Evolutionary conservation across 805 yeast species (phyloP).

Genomic region (Ogataea pignaliae): DNA sequence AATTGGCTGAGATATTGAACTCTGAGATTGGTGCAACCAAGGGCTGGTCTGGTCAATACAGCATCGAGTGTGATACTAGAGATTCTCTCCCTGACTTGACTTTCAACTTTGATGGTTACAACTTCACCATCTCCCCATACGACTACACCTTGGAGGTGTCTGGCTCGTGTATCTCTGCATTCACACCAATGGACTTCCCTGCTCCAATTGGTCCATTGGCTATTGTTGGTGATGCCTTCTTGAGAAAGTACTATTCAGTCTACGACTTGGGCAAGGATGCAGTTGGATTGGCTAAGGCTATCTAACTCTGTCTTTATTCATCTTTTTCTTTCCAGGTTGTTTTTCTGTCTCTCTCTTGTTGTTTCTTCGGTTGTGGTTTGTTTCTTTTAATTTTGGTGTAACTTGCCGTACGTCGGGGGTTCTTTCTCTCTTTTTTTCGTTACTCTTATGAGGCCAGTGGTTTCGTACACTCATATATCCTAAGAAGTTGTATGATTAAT

Average conservation of each 20-base stretch:
- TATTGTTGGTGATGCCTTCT: constrained; percentile 94
- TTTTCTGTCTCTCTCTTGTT: neutral
- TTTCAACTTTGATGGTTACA: constrained; percentile 82
- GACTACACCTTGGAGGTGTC: constrained; percentile 93
- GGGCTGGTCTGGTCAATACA: constrained; percentile 97
- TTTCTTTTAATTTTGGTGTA: neutral
- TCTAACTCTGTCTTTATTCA: constrained; percentile 28
- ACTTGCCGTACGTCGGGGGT: too few species aligned
- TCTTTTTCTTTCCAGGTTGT: neutral
- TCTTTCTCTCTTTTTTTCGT: too few species aligned
- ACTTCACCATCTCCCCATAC: constrained; percentile 83
- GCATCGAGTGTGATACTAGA: constrained; percentile 84
- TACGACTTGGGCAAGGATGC: constrained; percentile 89
- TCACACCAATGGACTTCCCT: constrained; percentile 97
- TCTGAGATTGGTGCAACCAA: constrained; percentile 96
- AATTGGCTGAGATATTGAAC: constrained; percentile 91
- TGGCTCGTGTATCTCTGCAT: constrained; percentile 94
- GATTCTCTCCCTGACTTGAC: constrained; percentile 87
- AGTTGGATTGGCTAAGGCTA: constrained; percentile 87
- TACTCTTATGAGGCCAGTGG: too few species aligned
- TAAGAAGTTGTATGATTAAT: neutral
- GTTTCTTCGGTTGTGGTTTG: constrained; percentile 5
- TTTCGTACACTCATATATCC: too few species aligned
- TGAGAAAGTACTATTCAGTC: constrained; percentile 90
- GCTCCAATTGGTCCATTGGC: constrained; percentile 96